Evolutionary conservation across 2,329 filamentous ascomycete genomes (phyloP).

Genomic region (Penicillium sp.): DNA sequence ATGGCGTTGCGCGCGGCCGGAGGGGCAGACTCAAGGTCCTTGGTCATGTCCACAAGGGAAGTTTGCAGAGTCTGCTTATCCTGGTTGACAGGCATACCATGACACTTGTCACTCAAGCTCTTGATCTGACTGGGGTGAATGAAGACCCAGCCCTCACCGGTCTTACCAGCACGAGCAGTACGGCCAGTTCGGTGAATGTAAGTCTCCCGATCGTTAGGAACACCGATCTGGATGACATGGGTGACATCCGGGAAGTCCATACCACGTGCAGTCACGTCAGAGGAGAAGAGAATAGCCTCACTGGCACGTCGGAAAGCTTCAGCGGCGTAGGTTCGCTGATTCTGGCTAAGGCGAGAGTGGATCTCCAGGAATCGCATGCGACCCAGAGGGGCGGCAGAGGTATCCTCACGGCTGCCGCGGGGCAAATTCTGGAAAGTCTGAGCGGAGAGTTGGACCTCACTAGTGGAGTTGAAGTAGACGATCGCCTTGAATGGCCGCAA

Average conservation of each 20-base stretch:
- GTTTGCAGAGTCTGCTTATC: constrained; percentile 47
- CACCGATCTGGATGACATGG: constrained; percentile 74
- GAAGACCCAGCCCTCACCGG: constrained; percentile 63
- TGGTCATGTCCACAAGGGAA: constrained; percentile 37
- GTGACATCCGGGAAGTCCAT: constrained; percentile 82
- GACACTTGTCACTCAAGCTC: constrained; percentile 50
- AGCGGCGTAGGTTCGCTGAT: constrained; percentile 66
- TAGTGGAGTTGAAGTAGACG: constrained; percentile 81
- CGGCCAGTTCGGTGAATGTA: constrained; percentile 78
- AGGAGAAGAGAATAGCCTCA: constrained; percentile 70
- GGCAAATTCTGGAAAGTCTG: constrained; percentile 57
- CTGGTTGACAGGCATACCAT: constrained; percentile 56
- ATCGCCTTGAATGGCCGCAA: constrained; percentile 87
- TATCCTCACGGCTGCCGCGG: not conserved
- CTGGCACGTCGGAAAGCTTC: constrained; percentile 67
- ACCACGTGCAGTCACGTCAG: constrained; percentile 76
- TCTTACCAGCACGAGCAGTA: constrained; percentile 67
- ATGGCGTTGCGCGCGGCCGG: constrained; percentile 20
- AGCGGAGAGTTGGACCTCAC: constrained; percentile 66
- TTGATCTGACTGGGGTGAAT: constrained; percentile 53
- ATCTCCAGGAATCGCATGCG: constrained; percentile 58
- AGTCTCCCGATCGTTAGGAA: constrained; percentile 64
- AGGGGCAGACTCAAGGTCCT: constrained; percentile 6
- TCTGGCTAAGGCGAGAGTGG: constrained; percentile 75
- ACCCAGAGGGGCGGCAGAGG: constrained; percentile 28